phyloP scores from a whole-genome alignment of 306 rosid genomes.

The Cicer judaicum region DNA sequence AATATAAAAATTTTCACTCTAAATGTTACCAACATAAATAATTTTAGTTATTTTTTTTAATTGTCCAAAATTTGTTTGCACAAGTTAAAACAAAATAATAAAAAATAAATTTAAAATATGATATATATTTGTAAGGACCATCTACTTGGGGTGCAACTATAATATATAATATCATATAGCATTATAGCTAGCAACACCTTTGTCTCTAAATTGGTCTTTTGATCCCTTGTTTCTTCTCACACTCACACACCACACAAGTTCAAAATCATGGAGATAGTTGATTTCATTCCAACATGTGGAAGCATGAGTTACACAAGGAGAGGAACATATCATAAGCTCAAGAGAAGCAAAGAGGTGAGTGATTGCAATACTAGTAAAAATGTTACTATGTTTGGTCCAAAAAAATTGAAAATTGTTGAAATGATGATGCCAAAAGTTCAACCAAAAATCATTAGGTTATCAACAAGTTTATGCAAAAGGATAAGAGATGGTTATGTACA shows the following conservation, averaged over 20 bases:
- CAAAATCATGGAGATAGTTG: constrained; percentile 38
- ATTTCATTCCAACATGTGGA: constrained; percentile 41
- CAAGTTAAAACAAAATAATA: no score
- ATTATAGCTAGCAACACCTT: not conserved
- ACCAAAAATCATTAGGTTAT: constrained; percentile 42
- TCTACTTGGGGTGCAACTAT: not conserved
- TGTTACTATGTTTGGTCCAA: constrained; percentile 11
- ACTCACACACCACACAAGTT: not conserved
- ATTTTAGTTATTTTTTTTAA: no score
- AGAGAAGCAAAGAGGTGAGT: constrained; percentile 44
- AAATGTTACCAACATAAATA: no score
- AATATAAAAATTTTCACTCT: no score
- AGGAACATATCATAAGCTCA: constrained; percentile 50
- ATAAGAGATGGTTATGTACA: constrained; percentile 63
- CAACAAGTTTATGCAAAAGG: constrained; percentile 43
- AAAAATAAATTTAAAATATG: no score
- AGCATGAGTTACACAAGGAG: constrained; percentile 47
- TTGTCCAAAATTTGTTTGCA: no score
- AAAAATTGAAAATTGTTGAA: constrained; percentile 29
- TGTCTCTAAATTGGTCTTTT: not conserved
- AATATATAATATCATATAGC: not conserved
- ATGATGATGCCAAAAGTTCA: constrained; percentile 38
- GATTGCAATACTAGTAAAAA: not conserved
- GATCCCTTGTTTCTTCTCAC: not conserved
- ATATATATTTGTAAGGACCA: not conserved